phyloP scores from a whole-genome alignment of 306 rosid species.

The Malus fusca region DNA sequence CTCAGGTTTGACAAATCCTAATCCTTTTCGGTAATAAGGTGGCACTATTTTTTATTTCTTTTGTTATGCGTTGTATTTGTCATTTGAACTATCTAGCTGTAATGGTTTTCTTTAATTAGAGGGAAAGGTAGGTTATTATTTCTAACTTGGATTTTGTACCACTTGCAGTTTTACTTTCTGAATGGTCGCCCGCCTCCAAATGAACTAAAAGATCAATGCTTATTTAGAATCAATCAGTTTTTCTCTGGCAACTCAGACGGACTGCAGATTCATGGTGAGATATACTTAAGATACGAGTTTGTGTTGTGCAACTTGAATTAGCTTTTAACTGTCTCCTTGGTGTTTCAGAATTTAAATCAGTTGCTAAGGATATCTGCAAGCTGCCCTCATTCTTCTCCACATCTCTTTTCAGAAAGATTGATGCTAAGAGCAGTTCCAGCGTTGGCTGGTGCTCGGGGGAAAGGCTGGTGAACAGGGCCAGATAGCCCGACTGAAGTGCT shows the following conservation, averaged over 20 bases:
- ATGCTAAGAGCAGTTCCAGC: slow-evolving; percentile 26
- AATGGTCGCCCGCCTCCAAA: slow-evolving; percentile 80
- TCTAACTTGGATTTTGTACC: slow-evolving; percentile 13
- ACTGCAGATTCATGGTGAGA: slow-evolving; percentile 82
- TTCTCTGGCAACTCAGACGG: slow-evolving; percentile 72
- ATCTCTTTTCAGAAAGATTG: slow-evolving; percentile 76
- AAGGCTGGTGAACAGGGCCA: too few species aligned
- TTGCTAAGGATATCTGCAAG: slow-evolving; percentile 93
- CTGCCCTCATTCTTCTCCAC: slow-evolving; percentile 86
- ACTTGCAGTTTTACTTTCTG: slow-evolving; percentile 87
- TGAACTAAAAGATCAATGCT: slow-evolving; percentile 75
- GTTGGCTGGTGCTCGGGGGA: too few species aligned
- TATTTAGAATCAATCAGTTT: slow-evolving; percentile 52
- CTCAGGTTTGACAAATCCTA: slow-evolving; percentile 62
- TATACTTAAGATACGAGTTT: slow-evolving; percentile 13
- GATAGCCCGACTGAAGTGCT: too few species aligned
- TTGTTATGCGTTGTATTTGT: background rate
- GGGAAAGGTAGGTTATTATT: slow-evolving; percentile 8
- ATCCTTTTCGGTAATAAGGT: background rate
- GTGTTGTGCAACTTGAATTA: slow-evolving; percentile 22
- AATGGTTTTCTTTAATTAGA: background rate
- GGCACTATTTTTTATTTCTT: background rate
- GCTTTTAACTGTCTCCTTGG: slow-evolving; percentile 26
- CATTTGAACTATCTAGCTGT: slow-evolving; percentile 11
- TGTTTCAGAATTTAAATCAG: slow-evolving; percentile 67